Evolutionary conservation across 1,284 basidiomycete genomes (phyloP).

Genomic region (Puccinia triticina): DNA sequence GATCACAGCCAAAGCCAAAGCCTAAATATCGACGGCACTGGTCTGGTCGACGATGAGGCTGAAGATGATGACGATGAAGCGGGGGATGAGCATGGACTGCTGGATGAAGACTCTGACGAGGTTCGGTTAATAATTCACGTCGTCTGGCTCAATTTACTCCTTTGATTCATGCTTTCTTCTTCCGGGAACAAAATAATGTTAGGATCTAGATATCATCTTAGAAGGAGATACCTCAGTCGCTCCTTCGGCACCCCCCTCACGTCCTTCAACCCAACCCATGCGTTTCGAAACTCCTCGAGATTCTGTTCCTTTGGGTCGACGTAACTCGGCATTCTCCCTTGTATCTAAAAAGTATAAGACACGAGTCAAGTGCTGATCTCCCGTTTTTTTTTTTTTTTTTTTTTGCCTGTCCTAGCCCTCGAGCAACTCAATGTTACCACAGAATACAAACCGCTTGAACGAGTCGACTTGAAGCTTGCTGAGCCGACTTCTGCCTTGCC

Average conservation of each 20-base stretch:
- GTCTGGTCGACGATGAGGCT: not conserved
- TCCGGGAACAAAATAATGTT: not conserved
- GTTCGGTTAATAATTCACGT: not conserved
- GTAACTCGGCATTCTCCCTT: slow-evolving; percentile 21
- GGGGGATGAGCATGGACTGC: slow-evolving; percentile 21
- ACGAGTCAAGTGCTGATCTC: not conserved
- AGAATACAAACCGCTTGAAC: slow-evolving; percentile 48
- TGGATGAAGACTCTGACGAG: slow-evolving; percentile 48
- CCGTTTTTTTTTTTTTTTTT: not conserved
- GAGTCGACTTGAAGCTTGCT: slow-evolving; percentile 35
- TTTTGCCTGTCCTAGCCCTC: slow-evolving; percentile 23
- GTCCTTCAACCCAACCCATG: slow-evolving; percentile 8
- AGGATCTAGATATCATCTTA: slow-evolving; percentile 50
- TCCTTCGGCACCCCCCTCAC: slow-evolving; percentile 18
- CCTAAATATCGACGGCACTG: not conserved
- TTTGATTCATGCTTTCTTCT: not conserved
- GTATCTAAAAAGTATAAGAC: not conserved
- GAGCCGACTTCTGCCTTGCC: slow-evolving; percentile 19
- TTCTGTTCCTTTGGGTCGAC: slow-evolving; percentile 18
- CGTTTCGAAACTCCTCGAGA: slow-evolving; percentile 37
- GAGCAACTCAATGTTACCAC: slow-evolving; percentile 39
- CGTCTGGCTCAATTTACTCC: not conserved
- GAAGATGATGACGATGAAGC: slow-evolving; percentile 28
- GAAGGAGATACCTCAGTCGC: slow-evolving; percentile 38
- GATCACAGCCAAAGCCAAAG: not conserved